phyloP scores from a whole-genome alignment of 2,329 filamentous ascomycete genomes.

The Ophiostoma tasmaniense region DNA sequence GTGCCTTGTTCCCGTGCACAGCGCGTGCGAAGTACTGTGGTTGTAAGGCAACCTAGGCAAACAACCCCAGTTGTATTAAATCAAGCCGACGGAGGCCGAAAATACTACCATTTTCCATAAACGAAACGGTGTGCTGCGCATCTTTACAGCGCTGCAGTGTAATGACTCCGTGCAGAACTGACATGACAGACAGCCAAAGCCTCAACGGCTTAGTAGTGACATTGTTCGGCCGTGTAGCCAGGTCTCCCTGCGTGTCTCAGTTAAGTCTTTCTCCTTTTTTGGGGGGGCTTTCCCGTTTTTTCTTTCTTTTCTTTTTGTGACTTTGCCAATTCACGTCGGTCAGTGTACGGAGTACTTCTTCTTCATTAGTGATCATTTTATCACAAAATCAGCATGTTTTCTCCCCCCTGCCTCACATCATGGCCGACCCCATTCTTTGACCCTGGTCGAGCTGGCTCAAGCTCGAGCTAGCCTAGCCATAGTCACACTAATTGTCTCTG shows the following conservation, averaged over 20 bases:
- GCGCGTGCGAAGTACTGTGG: not conserved
- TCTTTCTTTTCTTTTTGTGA: not conserved
- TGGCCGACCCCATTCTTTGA: not conserved
- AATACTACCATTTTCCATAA: not conserved
- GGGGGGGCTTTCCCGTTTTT: not conserved
- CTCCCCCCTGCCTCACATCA: conserved; percentile 1
- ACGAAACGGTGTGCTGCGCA: not conserved
- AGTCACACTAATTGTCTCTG: not conserved
- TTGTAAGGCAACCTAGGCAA: not conserved
- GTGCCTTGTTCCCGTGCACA: not conserved
- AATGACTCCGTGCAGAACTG: not conserved
- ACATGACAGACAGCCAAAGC: not conserved
- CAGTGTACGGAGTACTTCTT: too few relatives aligned
- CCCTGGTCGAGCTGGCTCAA: not conserved
- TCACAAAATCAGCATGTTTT: not conserved
- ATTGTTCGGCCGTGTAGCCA: not conserved
- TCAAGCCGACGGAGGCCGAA: not conserved
- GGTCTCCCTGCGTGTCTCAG: not conserved
- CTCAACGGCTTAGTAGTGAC: not conserved
- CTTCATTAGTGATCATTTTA: not conserved
- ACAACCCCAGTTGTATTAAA: not conserved
- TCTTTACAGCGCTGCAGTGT: not conserved
- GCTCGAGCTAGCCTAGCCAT: not conserved
- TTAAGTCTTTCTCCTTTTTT: not conserved
- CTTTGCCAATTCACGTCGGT: too few relatives aligned